Conservation (phyloP, 495 filamentous ascomycete genomes). For the Lichenothelia convexa region DNA sequence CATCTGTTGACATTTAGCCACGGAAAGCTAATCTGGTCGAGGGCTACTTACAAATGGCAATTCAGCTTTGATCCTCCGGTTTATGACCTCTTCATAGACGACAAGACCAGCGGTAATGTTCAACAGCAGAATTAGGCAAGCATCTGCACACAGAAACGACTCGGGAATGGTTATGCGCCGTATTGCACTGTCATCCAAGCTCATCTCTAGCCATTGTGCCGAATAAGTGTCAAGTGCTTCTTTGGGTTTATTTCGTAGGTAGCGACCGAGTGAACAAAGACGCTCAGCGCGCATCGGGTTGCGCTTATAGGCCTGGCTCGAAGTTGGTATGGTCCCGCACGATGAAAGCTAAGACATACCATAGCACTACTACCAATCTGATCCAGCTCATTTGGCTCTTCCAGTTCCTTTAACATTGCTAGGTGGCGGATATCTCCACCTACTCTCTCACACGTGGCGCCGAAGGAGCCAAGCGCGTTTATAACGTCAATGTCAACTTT, state of each 20-base stretch:
- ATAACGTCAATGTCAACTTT: conserved; percentile 71
- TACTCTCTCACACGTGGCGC: conserved; percentile 62
- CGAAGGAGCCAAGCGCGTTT: conserved; percentile 67
- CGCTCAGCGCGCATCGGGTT: conserved; percentile 86
- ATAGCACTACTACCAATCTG: conserved; percentile 46
- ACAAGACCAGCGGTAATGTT: conserved; percentile 73
- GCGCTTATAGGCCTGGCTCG: conserved; percentile 16
- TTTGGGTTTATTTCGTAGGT: conserved; percentile 45
- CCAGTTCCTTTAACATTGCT: conserved; percentile 64
- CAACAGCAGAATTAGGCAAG: conserved; percentile 59
- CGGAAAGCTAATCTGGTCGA: conserved; percentile 12
- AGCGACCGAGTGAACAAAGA: conserved; percentile 56
- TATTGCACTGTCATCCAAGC: conserved; percentile 44
- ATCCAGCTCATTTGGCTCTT: conserved; percentile 78
- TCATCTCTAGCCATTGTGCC: too few relatives aligned
- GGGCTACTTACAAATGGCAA: conserved; percentile 49
- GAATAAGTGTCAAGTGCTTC: conserved; percentile 61
- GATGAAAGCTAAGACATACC: too few relatives aligned
- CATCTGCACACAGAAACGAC: conserved; percentile 65
- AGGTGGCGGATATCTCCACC: conserved; percentile 61
- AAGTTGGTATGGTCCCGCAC: too few relatives aligned
- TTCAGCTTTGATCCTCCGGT: conserved; percentile 49
- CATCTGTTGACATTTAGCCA: conserved; percentile 15
- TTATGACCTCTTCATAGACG: conserved; percentile 68
- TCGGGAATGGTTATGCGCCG: conserved; percentile 61